Base-by-base conservation (phyloP, 1,139 yeast genomes). In the Petasospora rhodanensis region DNA sequence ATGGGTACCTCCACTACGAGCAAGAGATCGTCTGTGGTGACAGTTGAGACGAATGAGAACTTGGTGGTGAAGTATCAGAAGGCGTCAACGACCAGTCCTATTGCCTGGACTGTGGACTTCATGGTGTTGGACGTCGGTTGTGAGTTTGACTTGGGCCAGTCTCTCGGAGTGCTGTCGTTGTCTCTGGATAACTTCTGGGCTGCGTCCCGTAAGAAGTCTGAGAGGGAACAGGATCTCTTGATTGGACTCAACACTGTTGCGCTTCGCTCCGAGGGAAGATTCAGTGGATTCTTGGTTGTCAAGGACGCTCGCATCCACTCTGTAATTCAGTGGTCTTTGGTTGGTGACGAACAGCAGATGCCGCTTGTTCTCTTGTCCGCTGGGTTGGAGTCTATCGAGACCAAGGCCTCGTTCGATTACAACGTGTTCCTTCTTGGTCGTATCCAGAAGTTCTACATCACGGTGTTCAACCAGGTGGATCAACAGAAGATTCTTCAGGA, bases 81-180 rank as follows among this genome's bases (percentile, higher is more conserved):
- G 38, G 89, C 79, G 2, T 68, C 85, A 0, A 65, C 77, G 0
- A 71, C 84, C 0, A 64, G 70, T 22, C 78, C 93, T 0, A 62
- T 85, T 32, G 94, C 96, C 0, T 84, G 95, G 87, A 67, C 76
- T 10, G 59, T 82, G 24, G 75, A 82, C 5, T 58, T 83, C 28
- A 62, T 76, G 14, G 55, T 87, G 4, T 52, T 68, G 1, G 72
- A 75, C 42, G 61, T 79, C 2, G 57, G 62, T 1, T 68, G 82
- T 5, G 68, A 66, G 26, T 76, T 84, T 14, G 94, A 86, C 47
- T 67, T 89, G 45, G 97, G 97, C 0, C 85, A 84, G 32, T 76
- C 95, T 0, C 61, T 91, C 23, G 97, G 97, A 14, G 66, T 73
- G 19, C 58, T 82, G 32, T 61, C 67, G 2, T 59, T 85, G 12